Percentiles rank a stretch among this genome's conserved stretches.
phyloP scores from a whole-genome alignment of 768 basidiomycete species.

The Xerocomus brunneocitrinus region DNA sequence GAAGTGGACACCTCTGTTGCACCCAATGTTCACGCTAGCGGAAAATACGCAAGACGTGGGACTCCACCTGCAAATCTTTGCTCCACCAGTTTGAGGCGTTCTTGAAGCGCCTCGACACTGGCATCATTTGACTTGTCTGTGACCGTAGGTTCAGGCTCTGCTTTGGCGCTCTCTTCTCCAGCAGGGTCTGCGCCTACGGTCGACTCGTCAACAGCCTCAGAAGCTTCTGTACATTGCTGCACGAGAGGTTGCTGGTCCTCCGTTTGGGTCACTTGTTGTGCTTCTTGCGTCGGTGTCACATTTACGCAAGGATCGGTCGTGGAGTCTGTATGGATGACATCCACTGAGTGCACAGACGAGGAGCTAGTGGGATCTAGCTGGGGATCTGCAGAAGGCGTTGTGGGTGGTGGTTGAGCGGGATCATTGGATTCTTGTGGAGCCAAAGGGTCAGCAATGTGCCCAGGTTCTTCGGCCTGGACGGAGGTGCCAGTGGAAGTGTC shows the following conservation, averaged over 20 bases:
- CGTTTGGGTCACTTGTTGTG: neutral
- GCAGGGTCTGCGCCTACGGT: neutral
- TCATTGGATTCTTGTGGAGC: constrained; percentile 1
- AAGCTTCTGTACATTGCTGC: neutral
- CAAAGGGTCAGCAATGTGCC: neutral
- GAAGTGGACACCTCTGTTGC: constrained; percentile 71
- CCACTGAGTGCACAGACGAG: neutral
- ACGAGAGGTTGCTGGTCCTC: neutral
- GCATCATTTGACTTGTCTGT: constrained; percentile 5
- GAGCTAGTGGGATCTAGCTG: neutral
- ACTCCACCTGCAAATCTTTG: constrained; percentile 67
- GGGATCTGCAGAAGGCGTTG: neutral
- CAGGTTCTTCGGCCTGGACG: constrained; percentile 1
- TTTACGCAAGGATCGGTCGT: neutral
- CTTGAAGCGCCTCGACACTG: constrained; percentile 56
- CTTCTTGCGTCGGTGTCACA: neutral
- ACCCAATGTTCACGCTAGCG: neutral
- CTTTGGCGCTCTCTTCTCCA: neutral
- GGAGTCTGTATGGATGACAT: neutral
- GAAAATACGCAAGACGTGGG: neutral
- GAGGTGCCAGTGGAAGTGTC: neutral
- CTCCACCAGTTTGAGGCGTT: constrained; percentile 65
- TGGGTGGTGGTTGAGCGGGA: neutral
- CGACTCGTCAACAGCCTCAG: neutral
- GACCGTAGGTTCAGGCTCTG: neutral